Evolutionary conservation across 345 rosid species (phyloP).

Genomic region (Syzygium aromaticum): DNA sequence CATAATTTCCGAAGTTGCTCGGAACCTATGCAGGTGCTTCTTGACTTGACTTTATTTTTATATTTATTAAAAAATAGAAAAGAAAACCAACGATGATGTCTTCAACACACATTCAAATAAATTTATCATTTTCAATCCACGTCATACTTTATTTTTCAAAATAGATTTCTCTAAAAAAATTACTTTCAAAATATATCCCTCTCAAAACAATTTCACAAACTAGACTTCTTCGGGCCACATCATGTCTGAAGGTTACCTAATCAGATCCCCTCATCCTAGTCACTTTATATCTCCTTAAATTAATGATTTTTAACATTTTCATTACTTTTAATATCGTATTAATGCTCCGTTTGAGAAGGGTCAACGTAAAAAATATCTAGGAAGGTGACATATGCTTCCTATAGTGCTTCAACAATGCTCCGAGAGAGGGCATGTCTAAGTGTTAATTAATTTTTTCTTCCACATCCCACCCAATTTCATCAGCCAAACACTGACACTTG

Average conservation of each 20-base stretch:
- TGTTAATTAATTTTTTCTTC: neutral
- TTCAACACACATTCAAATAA: neutral
- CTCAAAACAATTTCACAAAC: fast-evolving
- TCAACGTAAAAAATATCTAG: fast-evolving
- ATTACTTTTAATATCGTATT: too few species aligned
- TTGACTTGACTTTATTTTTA: neutral
- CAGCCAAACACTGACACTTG: too few species aligned
- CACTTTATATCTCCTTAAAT: neutral
- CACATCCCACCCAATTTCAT: neutral
- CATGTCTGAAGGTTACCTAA: neutral
- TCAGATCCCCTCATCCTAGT: neutral
- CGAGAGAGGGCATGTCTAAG: neutral
- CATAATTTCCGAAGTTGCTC: neutral
- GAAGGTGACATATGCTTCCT: neutral
- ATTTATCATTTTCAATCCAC: neutral
- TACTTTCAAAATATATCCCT: too few species aligned
- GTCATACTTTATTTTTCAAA: too few species aligned
- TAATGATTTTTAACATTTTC: too few species aligned
- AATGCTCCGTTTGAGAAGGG: fast-evolving
- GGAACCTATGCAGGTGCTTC: neutral
- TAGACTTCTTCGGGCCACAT: neutral
- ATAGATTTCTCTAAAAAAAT: too few species aligned
- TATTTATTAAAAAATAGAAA: too few species aligned
- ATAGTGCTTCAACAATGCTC: fast-evolving
- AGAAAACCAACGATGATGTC: fast-evolving